phyloP scores from a whole-genome alignment of 768 basidiomycete species.

The Favolaschia claudopus region DNA sequence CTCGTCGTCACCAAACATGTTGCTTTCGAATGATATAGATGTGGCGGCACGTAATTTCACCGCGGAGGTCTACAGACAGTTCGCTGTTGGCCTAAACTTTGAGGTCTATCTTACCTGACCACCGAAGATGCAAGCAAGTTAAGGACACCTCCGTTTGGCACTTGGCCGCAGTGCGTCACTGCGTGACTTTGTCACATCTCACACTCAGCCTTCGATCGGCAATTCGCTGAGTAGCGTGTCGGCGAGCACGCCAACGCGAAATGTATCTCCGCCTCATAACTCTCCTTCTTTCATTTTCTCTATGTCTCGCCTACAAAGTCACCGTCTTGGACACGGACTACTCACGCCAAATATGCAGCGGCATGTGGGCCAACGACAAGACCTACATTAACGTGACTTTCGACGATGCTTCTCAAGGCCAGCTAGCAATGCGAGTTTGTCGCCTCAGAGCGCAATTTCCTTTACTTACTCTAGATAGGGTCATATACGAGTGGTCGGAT shows the following conservation, averaged over 20 bases:
- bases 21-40: conserved; percentile 1
- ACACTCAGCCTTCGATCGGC: no score
- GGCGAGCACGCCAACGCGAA: no score
- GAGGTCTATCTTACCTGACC: no score
- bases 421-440: conserved; percentile 70
- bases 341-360: conserved; percentile 91
- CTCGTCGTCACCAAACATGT: conserved; percentile 89
- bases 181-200: no score
- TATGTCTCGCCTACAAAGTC: conserved; percentile 16
- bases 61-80: no score
- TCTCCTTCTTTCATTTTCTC: conserved; percentile 12
- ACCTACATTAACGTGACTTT: conserved; percentile 92
- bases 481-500: conserved; percentile 96
- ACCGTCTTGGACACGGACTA: conserved; percentile 55
- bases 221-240: no score
- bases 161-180: no score
- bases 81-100: no score
- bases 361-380: conserved; percentile 86
- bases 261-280: conserved; percentile 9
- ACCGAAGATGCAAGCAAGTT: no score
- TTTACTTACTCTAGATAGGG: conserved; percentile 38
- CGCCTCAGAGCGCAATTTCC: neutral
- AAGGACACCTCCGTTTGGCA: no score
- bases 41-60: neutral
- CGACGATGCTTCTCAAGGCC: conserved; percentile 77